phyloP scores from a whole-genome alignment of 225 moss, liverwort and hornwort species.

The Neckera pumila region DNA sequence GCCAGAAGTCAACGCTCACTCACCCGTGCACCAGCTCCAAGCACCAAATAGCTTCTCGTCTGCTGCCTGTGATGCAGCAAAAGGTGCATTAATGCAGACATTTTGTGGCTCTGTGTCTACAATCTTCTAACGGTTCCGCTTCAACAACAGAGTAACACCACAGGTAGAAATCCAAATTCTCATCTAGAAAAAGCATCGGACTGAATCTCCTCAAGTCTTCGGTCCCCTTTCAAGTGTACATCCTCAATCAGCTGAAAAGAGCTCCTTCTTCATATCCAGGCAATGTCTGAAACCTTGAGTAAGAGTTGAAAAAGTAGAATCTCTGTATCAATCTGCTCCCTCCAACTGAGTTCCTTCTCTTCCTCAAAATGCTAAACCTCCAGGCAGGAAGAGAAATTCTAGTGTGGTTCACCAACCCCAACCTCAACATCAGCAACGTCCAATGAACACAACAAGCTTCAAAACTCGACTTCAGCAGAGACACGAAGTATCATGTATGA shows the following conservation, averaged over 20 bases:
- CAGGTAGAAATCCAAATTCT: background rate
- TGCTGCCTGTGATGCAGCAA: background rate
- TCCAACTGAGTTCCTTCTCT: background rate
- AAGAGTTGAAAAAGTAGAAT: background rate
- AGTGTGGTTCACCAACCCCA: background rate
- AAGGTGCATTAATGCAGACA: background rate
- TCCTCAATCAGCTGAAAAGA: background rate
- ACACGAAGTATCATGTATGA: background rate
- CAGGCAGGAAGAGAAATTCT: background rate
- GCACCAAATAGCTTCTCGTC: background rate
- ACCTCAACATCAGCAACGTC: background rate
- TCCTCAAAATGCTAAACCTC: background rate
- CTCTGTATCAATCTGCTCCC: background rate
- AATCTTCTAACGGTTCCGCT: background rate
- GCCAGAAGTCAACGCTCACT: background rate
- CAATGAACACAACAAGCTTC: background rate
- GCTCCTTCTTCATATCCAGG: background rate
- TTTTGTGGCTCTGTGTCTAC: background rate
- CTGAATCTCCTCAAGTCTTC: background rate
- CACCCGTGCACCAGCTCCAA: background rate
- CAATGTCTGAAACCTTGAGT: background rate
- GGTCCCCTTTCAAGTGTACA: background rate
- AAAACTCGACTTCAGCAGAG: background rate
- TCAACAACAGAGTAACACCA: background rate
- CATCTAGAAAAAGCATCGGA: background rate